These are phyloP conservation scores for Penicillium cosmopolitanum DNA, from an alignment of 495 filamentous ascomycete genomes.

Conservation along the genomic window DNA sequence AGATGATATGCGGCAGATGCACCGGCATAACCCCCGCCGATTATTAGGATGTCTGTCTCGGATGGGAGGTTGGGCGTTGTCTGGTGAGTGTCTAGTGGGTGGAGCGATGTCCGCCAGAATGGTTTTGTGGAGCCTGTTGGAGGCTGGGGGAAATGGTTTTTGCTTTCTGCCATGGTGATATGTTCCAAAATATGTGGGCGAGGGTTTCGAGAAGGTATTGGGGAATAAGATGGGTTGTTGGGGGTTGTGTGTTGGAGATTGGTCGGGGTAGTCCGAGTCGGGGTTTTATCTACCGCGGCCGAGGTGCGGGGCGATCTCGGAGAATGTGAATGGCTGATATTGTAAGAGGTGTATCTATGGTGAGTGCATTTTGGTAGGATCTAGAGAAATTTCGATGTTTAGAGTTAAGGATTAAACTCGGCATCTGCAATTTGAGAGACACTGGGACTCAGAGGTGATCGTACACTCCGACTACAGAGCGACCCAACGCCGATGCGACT, in stretches of 20 bases:
- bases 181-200: background rate
- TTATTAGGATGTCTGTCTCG: conserved; percentile 63
- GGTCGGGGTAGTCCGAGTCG: background rate
- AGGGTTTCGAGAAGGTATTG: background rate
- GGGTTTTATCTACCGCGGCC: background rate
- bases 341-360: too few relatives aligned
- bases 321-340: background rate
- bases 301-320: background rate
- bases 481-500: too few relatives aligned
- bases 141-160: conserved; percentile 16
- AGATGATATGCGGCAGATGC: conserved; percentile 65
- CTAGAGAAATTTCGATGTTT: too few relatives aligned
- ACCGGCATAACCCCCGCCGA: conserved; percentile 74
- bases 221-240: too few relatives aligned
- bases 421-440: too few relatives aligned
- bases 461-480: too few relatives aligned
- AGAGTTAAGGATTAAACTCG: too few relatives aligned
- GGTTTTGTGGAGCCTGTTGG: conserved; percentile 58
- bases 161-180: conserved; percentile 3
- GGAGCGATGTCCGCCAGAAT: conserved; percentile 67
- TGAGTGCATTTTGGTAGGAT: too few relatives aligned
- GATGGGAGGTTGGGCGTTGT: conserved; percentile 51
- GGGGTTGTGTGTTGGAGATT: background rate
- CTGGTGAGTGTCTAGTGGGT: conserved; percentile 58
- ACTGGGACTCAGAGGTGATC: too few relatives aligned